Evolutionary conservation across 2,329 filamentous ascomycete genomes (phyloP), one percentile per base, ranked within the genome.

Genomic region (Pseudodiploospora longispora): DNA sequence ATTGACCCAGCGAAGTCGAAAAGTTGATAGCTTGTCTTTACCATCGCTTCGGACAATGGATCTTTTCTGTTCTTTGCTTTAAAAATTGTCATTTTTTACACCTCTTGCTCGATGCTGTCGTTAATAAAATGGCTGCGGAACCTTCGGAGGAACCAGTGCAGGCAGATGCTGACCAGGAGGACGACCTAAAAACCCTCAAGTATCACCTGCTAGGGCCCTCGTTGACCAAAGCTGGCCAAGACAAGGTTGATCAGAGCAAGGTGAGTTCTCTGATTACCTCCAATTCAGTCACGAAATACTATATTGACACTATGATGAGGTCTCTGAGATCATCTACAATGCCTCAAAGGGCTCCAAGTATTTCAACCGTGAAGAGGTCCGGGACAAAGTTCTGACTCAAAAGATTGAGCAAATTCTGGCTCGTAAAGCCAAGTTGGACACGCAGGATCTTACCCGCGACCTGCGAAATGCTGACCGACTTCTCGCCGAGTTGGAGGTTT

Each of bases 301-400:
- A 47, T 28, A 9, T 36, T 12, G 27, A 19, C 19, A 19, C 19
- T 19, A 19, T 19, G 19, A 19, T 9, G 40, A 84, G 81, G 89
- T 98, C 40, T 94, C 90, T 3, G 90, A 97, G 55, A 83, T 97
- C 54, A 98, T 98, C 48, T 97, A 96, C 67, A 88, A 95, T 62
- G 89, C 90, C 8, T 96, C 89, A 10, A 96, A 94, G 61, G 93
- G 93, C 39, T 95, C 88, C 53, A 96, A 95, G 62, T 98, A 84
- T 69, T 98, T 97, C 74, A 87, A 84, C 54, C 87, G 90, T 47
- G 93, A 98, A 63, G 85, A 95, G 60, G 75, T 69, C 45, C 84
- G 83, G 55, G 91, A 97, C 68, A 83, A 84, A 56, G 74, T 78
- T 37, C 76, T 97, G 19, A 96, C 91, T 0, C 74, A 82, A 44